Conservation (phyloP, 75 land plant genomes). For the Picea glauca region DNA sequence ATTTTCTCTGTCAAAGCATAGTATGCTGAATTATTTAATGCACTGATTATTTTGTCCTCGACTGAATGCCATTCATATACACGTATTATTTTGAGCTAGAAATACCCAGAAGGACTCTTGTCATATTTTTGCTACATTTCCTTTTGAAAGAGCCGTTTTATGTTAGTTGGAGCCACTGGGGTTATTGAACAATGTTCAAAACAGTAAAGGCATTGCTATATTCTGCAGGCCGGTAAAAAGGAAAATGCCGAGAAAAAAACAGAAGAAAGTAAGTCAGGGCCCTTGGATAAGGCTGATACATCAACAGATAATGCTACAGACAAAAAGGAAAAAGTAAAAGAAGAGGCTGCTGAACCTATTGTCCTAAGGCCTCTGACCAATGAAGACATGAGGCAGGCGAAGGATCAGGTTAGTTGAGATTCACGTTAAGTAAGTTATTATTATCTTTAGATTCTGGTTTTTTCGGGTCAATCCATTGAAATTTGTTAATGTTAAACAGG, state of each 20-base stretch:
- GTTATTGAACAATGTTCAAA: background rate
- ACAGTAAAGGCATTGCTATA: background rate
- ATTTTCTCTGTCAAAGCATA: background rate
- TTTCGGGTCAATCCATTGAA: background rate
- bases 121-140: background rate
- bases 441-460: background rate
- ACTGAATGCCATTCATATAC: too few species aligned
- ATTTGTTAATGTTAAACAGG: conserved; percentile 13
- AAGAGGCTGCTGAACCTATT: conserved; percentile 8
- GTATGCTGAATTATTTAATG: too few species aligned
- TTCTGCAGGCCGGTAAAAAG: background rate
- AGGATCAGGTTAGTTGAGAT: conserved; percentile 26
- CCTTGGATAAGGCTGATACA: conserved; percentile 15
- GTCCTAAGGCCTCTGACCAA: conserved; percentile 38
- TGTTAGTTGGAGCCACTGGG: background rate
- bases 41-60: too few species aligned
- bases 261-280: conserved; percentile 20
- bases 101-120: background rate
- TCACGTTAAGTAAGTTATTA: background rate
- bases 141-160: background rate
- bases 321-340: background rate
- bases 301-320: conserved; percentile 7
- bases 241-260: conserved; percentile 14
- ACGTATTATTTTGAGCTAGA: too few species aligned
- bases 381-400: conserved; percentile 42